Percentiles rank a stretch among this genome's conserved stretches.
phyloP scores from a whole-genome alignment of 2,329 filamentous ascomycete species.

The Calonectria leucothoes region DNA sequence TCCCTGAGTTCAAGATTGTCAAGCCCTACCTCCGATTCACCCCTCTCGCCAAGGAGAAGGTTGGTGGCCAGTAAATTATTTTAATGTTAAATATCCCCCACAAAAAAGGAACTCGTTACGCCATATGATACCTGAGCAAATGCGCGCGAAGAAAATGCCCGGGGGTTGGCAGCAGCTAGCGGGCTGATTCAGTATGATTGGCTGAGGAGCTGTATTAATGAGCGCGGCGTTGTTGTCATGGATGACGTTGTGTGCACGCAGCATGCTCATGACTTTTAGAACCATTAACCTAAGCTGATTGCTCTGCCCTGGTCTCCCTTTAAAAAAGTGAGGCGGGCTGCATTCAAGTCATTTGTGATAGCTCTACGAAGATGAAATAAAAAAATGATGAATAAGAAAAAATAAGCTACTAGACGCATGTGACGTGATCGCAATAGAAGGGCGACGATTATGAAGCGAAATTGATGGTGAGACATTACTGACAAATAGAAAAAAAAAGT shows the following conservation, averaged over 20 bases:
- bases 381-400: constrained; percentile 39
- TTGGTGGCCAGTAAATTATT: constrained; percentile 30
- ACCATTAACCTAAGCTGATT: constrained; percentile 18
- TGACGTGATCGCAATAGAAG: background rate
- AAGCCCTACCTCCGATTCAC: constrained; percentile 83
- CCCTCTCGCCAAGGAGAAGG: constrained; percentile 67
- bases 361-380: constrained; percentile 32
- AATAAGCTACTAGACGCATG: background rate
- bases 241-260: background rate
- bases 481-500: background rate
- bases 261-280: constrained; percentile 22
- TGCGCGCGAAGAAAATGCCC: constrained; percentile 24
- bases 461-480: background rate
- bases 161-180: background rate
- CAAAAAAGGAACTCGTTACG: background rate
- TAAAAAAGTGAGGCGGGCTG: constrained; percentile 9
- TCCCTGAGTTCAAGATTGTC: constrained; percentile 78
- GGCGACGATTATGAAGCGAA: background rate
- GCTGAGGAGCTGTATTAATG: constrained; percentile 10
- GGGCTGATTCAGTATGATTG: constrained; percentile 29
- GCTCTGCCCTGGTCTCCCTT: background rate
- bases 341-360: constrained; percentile 35
- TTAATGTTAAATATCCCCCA: background rate
- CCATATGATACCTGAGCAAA: constrained; percentile 40
- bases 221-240: background rate